Evolutionary conservation across 176 grass and related monocot species (phyloP).

Genomic region (Microstegium vimineum): DNA sequence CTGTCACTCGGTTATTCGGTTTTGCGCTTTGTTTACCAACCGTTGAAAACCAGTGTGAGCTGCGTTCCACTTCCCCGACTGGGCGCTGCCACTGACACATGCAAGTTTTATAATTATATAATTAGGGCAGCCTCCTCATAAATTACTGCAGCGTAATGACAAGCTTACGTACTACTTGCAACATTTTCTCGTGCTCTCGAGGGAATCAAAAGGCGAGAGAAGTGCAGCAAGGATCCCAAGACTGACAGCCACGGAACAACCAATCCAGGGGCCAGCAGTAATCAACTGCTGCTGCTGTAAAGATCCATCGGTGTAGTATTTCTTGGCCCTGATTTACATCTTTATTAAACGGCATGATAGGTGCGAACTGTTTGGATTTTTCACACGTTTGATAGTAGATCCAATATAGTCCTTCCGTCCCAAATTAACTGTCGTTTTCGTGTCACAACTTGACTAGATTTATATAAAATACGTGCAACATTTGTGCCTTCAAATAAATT

Average conservation of each 20-base stretch:
- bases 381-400: no score
- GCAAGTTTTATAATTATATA: slow-evolving; percentile 12
- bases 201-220: slow-evolving; percentile 9
- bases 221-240: slow-evolving; percentile 34
- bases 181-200: slow-evolving; percentile 10
- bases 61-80: not conserved
- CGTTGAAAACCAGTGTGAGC: slow-evolving; percentile 47
- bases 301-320: slow-evolving; percentile 7
- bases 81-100: slow-evolving; percentile 3
- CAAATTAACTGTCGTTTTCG: no score
- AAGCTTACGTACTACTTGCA: not conserved
- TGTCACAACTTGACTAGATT: no score
- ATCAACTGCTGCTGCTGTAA: not conserved
- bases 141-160: slow-evolving; percentile 15
- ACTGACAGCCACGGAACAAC: slow-evolving; percentile 16
- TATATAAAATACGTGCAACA: no score
- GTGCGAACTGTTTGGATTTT: no score
- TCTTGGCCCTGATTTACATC: no score
- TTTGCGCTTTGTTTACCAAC: slow-evolving; percentile 41
- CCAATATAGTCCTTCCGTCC: no score
- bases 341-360: no score
- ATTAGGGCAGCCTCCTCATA: not conserved
- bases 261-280: not conserved
- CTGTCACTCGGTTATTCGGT: slow-evolving; percentile 1
- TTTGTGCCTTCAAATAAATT: no score